Base-by-base conservation (phyloP, 2,329 filamentous ascomycete genomes). In the Capronia epimyces region DNA sequence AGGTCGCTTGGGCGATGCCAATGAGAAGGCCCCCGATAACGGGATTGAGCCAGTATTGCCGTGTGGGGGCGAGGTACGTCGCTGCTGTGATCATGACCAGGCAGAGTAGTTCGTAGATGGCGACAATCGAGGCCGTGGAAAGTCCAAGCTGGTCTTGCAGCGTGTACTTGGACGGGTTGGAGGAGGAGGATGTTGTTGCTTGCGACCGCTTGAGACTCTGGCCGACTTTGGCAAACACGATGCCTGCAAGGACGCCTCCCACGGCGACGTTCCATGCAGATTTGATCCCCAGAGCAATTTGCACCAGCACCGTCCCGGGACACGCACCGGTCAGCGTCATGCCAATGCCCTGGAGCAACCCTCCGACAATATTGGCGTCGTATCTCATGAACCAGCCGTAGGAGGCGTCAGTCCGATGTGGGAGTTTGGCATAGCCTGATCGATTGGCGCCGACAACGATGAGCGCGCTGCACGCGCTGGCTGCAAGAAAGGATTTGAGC, bases 291-390 rank as follows among this genome's bases (percentile, higher is more conserved):
- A 75, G 68, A 1, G 75, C 81, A 9, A 80, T 61, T 65, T 87
- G 83, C 0, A 78, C 75, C 43, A 84, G 74, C 4, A 84, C 73
- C 0, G 81, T 84, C 0, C 83, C 83, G 0, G 83, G 81, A 52
- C 83, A 86, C 0, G 82, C 77, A 7, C 81, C 82, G 0, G 81
- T 77, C 13, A 85, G 67, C 4, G 79, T 75, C 82, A 86, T 84
- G 49, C 83, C 83, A n/a, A 75, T 64, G 29, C 83, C 83, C 21
- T 84, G 74, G 2, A 85, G 66, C 13, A 72, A 62, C 3, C 83
- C 83, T 49, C 83, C 83, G 57, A 84, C 58, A 41, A 85, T 66
- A 63, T 87, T 86, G 49, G 81, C 83, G 60, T 84, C 82, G 60
- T 81, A 81, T 15, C 66, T 62, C 7, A 70, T 69, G 57, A 81